Base-by-base conservation (phyloP, 495 filamentous ascomycete genomes). In the Penicillium bialowiezense region DNA sequence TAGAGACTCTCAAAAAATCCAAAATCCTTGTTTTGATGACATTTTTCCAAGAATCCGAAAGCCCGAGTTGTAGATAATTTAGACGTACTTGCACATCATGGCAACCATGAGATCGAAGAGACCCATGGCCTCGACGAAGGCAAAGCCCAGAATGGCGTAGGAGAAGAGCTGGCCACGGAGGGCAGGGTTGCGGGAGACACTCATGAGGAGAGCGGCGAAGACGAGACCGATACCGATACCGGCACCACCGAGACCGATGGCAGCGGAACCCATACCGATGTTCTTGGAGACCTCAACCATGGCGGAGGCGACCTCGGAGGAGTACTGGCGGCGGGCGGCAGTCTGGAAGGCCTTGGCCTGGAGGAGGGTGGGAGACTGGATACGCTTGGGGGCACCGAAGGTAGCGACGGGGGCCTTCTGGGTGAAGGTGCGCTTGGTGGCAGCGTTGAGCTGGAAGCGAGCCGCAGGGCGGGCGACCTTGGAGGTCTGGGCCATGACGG, bases 21-120 rank as follows among this genome's bases (percentile, higher is more conserved):
- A 24, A 41, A 40, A 55, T 51, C 48, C 21, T 40, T 26, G 31
- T 48, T 59, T 36, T 48, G 48, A 49, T 48, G 42, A 55, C 29
- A 47, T 55, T 54, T 52, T 49, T 51, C 39, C 38, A 48, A 58
- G 40, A 47, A 46, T 41, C 43, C 36, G 43, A 36, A 42, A 33
- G 31, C 41, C 50, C 50, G 31, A 38, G 50, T 47, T 26, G 44
- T 50, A 35, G 47, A 50, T 48, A 49, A 38, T 41, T 75, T 74
- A 75, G 54, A 75, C 68, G 70, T 74, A 75, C 80, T 87, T 87
- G 82, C 82, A 83, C 85, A 89, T 89, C 77, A 89, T 85, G 72
- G 87, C 86, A 86, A 91, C 83, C 87, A 92, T 92, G 64, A 92
- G 84, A 68, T 89, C 87, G 86, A 92, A 91, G 64, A 93, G 84